These are phyloP conservation scores for Paracamarosporium sp. DNA, from an alignment of 2,329 filamentous ascomycete genomes.

Conservation along the genomic window DNA sequence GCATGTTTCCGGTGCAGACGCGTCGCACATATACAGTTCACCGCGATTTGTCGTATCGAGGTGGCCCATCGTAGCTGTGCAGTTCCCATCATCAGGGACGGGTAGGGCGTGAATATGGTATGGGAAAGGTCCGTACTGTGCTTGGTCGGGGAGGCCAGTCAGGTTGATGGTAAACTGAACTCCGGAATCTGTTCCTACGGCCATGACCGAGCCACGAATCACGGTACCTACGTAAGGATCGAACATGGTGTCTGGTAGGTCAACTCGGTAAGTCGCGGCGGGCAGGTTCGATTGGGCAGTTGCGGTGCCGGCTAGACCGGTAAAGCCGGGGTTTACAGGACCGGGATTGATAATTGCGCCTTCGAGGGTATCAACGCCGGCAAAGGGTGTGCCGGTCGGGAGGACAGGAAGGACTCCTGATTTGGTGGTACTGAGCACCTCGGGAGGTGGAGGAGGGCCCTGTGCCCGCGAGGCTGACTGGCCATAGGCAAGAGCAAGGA, in stretches of 20 bases:
- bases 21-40: slow-evolving; percentile 42
- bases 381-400: slow-evolving; percentile 24
- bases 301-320: slow-evolving; percentile 27
- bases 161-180: slow-evolving; percentile 48
- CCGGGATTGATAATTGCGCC: slow-evolving; percentile 32
- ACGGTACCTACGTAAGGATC: slow-evolving; percentile 24
- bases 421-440: slow-evolving; percentile 25
- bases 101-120: slow-evolving; percentile 51
- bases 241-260: slow-evolving; percentile 27
- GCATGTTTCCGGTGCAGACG: slow-evolving; percentile 38
- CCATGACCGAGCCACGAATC: slow-evolving; percentile 40
- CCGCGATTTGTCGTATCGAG: slow-evolving; percentile 48
- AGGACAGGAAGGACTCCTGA: slow-evolving; percentile 29
- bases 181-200: slow-evolving; percentile 37
- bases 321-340: slow-evolving; percentile 28
- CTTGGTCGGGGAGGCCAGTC: slow-evolving; percentile 42
- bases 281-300: slow-evolving; percentile 26
- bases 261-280: slow-evolving; percentile 28
- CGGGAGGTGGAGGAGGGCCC: slow-evolving; percentile 20
- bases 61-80: slow-evolving; percentile 43
- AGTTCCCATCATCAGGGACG: slow-evolving; percentile 46
- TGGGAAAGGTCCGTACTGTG: slow-evolving; percentile 25
- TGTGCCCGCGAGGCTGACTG: slow-evolving; percentile 2
- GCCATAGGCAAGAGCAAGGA: not conserved
- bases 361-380: slow-evolving; percentile 30